Evolutionary conservation across 1,284 basidiomycete species (phyloP).

Genomic region (Pseudozyma hubeiensis): DNA sequence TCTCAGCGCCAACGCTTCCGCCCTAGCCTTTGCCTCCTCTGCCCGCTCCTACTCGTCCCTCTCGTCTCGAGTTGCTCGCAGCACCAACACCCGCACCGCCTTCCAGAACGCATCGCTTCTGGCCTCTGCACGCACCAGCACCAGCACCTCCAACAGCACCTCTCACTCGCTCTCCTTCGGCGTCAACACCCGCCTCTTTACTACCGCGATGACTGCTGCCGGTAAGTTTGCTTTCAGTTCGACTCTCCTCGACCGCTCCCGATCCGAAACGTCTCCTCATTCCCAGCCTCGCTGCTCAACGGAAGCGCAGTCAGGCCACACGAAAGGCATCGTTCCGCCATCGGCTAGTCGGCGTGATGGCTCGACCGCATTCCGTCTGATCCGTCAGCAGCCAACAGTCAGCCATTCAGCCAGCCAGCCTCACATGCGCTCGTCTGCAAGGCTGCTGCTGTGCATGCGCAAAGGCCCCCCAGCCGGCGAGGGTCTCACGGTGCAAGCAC

Average conservation of each 20-base stretch:
- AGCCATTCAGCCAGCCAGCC: background rate
- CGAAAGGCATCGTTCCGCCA: background rate
- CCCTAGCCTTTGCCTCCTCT: constrained; percentile 30
- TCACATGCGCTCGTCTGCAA: background rate
- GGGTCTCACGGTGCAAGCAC: too few relatives aligned
- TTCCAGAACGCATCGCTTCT: constrained; percentile 18
- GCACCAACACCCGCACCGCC: constrained; percentile 18
- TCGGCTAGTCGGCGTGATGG: background rate
- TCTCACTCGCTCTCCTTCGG: background rate
- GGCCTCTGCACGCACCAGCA: constrained; percentile 20
- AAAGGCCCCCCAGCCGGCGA: too few relatives aligned
- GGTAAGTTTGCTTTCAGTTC: constrained; percentile 24
- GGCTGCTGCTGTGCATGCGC: too few relatives aligned
- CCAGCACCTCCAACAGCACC: constrained; percentile 1
- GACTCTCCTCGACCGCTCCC: too few relatives aligned
- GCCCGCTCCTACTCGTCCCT: constrained; percentile 36
- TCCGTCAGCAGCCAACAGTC: constrained; percentile 1
- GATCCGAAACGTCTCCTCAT: too few relatives aligned
- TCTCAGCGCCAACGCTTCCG: constrained; percentile 36
- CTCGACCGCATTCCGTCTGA: background rate
- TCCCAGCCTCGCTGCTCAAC: background rate
- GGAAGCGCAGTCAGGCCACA: background rate
- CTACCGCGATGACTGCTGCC: constrained; percentile 39
- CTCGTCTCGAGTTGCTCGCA: constrained; percentile 40
- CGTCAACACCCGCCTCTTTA: constrained; percentile 18